Base-by-base conservation (phyloP, 2,329 filamentous ascomycete genomes). In the Fusarium sp. region DNA sequence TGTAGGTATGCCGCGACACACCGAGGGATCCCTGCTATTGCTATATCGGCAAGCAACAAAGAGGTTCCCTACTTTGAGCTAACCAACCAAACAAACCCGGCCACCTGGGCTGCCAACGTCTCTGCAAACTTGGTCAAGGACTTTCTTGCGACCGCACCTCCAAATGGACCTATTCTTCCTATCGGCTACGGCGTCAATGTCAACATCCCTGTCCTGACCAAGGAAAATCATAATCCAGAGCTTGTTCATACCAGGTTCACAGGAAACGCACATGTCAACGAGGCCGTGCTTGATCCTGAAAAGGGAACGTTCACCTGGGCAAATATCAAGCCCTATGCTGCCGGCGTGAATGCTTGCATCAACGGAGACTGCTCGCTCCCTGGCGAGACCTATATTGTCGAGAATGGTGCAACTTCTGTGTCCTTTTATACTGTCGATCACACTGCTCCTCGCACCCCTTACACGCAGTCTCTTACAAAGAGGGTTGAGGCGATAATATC, bases 161-260 rank as follows among this genome's bases (percentile, higher is more conserved):
- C 65, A 11, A 71, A 68, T 3, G 65, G 65, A 0, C 72, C 73
- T 6, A 59, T 78, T 6, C 70, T 84, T 2, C 82, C 82, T 0
- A 70, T 79, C 1, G 82, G 81, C 2, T 84, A 84, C 57, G 80
- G 82, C n/a, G 69, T 82, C 33, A 80, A 73, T 23, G 79, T 84
- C 62, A 84, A 84, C 60, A 78, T 80, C 23, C 81, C 81, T 2
- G 68, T 71, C 3, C 72, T 84, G 29, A 77, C 73, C 0, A 75
- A 73, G 11, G 74, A 80, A 44, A 69, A 73, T 41, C 72, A 73
- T 6, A 68, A 75, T 9, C 79, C 81, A 0, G 73, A 77, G 1
- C 78, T 80, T 52, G 71, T 82, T 9, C 78, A 80, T 54, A 80
- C 79, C 0, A 74, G 81, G 14, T 71, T 84, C 50, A 82, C 78